These are phyloP conservation scores for Pythium rishiriense DNA, from an alignment of 352 stramenopile genomes.

Conservation along the genomic window DNA sequence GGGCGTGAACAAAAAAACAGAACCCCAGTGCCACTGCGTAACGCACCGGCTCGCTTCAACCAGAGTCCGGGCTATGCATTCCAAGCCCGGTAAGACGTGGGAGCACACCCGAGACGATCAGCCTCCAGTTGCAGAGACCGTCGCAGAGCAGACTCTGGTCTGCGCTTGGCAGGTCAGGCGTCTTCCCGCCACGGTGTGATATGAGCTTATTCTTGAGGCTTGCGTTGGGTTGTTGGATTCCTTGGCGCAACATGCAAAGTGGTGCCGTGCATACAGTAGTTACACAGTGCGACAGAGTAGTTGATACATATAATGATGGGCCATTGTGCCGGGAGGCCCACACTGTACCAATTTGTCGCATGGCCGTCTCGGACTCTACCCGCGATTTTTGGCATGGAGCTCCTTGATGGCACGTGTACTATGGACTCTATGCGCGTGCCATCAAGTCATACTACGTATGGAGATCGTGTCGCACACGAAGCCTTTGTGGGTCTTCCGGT, in stretches of 20 bases:
- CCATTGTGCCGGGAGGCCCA: too few species aligned
- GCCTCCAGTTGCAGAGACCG: background rate
- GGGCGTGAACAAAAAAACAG: conserved; percentile 1
- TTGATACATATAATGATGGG: too few species aligned
- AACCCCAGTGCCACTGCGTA: background rate
- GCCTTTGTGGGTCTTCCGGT: background rate
- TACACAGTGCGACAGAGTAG: too few species aligned
- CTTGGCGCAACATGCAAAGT: too few species aligned
- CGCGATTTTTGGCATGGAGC: too few species aligned
- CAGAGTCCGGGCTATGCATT: background rate
- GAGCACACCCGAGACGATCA: background rate
- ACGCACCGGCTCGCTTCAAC: background rate
- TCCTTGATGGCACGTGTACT: too few species aligned
- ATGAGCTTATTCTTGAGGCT: background rate
- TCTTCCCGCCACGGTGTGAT: background rate
- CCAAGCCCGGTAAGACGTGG: background rate
- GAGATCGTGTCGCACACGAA: background rate
- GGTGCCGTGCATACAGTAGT: too few species aligned
- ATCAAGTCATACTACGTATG: too few species aligned
- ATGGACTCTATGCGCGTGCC: too few species aligned
- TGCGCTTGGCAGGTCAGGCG: background rate
- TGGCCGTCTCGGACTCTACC: too few species aligned
- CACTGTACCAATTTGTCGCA: too few species aligned
- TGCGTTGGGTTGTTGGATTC: too few species aligned
- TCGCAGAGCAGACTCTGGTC: background rate